phyloP scores from a whole-genome alignment of 768 basidiomycete species.

The Inosperma sp. region DNA sequence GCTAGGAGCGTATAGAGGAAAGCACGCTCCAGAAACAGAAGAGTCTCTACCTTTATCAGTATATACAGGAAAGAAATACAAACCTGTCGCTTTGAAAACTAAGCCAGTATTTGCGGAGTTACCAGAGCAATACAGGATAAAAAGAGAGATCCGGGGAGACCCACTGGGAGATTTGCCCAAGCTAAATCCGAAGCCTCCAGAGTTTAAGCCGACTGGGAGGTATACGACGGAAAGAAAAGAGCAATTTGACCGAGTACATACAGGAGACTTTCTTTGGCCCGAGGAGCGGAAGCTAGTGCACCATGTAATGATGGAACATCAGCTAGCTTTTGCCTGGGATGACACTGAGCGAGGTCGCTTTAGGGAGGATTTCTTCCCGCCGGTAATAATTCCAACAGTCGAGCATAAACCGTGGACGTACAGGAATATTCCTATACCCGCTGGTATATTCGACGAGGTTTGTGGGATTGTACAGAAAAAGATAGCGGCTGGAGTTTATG shows the following conservation, averaged over 20 bases:
- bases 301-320: constrained; percentile 29
- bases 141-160: constrained; percentile 26
- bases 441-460: constrained; percentile 29
- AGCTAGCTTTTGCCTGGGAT: constrained; percentile 19
- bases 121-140: constrained; percentile 26
- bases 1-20: no score
- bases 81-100: constrained; percentile 26
- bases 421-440: constrained; percentile 31
- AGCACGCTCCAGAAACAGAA: background rate
- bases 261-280: constrained; percentile 13
- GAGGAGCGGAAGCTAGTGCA: constrained; percentile 33
- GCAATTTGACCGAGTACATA: constrained; percentile 16
- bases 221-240: constrained; percentile 23
- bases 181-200: constrained; percentile 18
- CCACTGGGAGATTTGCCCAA: constrained; percentile 24
- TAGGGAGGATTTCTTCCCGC: constrained; percentile 29
- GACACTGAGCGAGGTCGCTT: constrained; percentile 34
- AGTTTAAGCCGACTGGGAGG: constrained; percentile 18
- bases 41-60: background rate
- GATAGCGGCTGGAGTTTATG: constrained; percentile 36
- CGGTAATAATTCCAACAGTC: constrained; percentile 30
- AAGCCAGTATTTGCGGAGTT: constrained; percentile 21
- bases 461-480: constrained; percentile 31
- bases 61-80: constrained; percentile 29
- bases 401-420: constrained; percentile 29